These are phyloP conservation scores for Elongisporangium undulatum DNA, from an alignment of 352 stramenopile species.

Conservation along the genomic window DNA sequence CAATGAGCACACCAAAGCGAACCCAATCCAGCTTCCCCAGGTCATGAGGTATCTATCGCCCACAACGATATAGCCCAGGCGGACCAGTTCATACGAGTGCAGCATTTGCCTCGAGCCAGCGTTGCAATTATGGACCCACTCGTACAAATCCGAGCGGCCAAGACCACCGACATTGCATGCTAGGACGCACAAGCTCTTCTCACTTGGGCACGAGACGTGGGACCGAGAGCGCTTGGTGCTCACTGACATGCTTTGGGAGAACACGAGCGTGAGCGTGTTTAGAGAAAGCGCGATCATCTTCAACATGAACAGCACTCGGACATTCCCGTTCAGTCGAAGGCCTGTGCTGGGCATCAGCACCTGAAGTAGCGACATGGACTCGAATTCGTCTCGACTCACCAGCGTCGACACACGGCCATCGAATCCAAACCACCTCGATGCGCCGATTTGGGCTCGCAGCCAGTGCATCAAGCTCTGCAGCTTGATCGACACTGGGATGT, in stretches of 20 bases:
- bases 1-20: no score
- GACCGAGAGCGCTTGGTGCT: not conserved
- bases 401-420: not conserved
- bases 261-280: not conserved
- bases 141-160: no score
- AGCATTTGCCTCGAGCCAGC: no score
- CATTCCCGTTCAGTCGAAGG: slow-evolving; percentile 24
- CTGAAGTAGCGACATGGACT: not conserved
- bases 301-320: slow-evolving; percentile 11
- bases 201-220: not conserved
- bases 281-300: not conserved
- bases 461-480: not conserved
- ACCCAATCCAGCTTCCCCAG: no score
- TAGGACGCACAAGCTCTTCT: not conserved
- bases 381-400: not conserved
- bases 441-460: not conserved
- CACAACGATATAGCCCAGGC: no score
- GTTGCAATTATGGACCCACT: no score
- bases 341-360: slow-evolving; percentile 15
- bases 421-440: not conserved
- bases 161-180: not conserved
- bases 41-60: no score
- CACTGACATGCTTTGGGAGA: not conserved
- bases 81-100: no score
- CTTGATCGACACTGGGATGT: not conserved